These are phyloP conservation scores for Zymoseptoria brevis DNA, from an alignment of 2,329 filamentous ascomycete species.

Conservation along the genomic window DNA sequence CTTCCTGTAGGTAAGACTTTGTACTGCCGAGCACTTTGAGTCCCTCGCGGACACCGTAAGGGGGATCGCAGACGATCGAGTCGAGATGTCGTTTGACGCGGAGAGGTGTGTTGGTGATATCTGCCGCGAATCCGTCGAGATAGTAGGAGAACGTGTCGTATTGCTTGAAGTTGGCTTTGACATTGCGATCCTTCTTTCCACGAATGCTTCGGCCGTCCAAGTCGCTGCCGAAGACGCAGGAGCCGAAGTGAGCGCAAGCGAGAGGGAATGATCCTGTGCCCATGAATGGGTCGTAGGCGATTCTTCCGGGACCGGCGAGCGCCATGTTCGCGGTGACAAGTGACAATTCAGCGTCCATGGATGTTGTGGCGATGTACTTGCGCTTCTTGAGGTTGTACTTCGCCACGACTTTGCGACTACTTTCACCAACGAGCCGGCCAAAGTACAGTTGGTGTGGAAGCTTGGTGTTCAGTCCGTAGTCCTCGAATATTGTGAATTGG, in stretches of 20 bases:
- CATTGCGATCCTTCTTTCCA: constrained; percentile 52
- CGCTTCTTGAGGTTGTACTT: constrained; percentile 89
- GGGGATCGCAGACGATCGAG: constrained; percentile 90
- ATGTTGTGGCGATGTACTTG: constrained; percentile 88
- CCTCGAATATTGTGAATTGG: constrained; percentile 73
- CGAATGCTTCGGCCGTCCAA: constrained; percentile 87
- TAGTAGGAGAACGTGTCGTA: constrained; percentile 62
- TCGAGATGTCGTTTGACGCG: constrained; percentile 56
- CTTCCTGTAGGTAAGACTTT: constrained; percentile 45
- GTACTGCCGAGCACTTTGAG: constrained; percentile 76
- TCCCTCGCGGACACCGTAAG: constrained; percentile 90
- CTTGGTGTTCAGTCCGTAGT: constrained; percentile 54
- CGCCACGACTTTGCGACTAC: constrained; percentile 58
- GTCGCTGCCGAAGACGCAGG: constrained; percentile 75
- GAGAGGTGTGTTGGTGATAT: constrained; percentile 81
- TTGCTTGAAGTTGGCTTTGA: constrained; percentile 72
- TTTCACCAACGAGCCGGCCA: constrained; percentile 60
- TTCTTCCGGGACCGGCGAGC: constrained; percentile 68
- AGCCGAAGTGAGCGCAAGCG: constrained; percentile 84
- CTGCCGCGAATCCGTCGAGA: constrained; percentile 73
- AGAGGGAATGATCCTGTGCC: constrained; percentile 91
- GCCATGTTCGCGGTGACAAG: constrained; percentile 89
- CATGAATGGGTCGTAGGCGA: constrained; percentile 93
- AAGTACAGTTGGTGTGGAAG: constrained; percentile 59
- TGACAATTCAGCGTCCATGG: constrained; percentile 92